Evolutionary conservation across 2,329 filamentous ascomycete genomes (phyloP).

Genomic region (Talaromyces verruculosus): DNA sequence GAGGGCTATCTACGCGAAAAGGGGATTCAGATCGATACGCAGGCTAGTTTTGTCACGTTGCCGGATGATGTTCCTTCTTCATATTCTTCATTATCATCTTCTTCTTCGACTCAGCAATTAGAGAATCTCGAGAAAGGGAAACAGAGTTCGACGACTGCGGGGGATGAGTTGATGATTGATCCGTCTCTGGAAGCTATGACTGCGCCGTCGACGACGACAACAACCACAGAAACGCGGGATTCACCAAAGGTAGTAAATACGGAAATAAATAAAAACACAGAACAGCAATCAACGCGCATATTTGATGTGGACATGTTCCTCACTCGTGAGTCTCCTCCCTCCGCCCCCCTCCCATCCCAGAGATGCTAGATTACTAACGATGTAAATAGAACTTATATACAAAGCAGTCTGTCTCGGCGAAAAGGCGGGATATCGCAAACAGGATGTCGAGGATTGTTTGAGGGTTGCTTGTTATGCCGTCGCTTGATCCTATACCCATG

Average conservation of each 20-base stretch:
- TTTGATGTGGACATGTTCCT: slow-evolving; percentile 20
- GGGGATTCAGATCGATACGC: slow-evolving; percentile 31
- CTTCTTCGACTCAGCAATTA: background rate
- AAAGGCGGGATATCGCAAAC: slow-evolving; percentile 22
- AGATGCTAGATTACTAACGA: background rate
- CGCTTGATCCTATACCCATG: background rate
- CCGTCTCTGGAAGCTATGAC: background rate
- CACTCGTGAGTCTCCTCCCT: slow-evolving; percentile 11
- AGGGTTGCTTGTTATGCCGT: slow-evolving; percentile 9
- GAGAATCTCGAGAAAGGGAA: background rate
- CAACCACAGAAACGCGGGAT: background rate
- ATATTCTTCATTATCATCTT: background rate
- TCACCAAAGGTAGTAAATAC: background rate
- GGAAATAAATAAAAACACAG: background rate
- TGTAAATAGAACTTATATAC: slow-evolving; percentile 10
- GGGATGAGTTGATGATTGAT: slow-evolving; percentile 2
- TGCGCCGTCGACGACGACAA: background rate
- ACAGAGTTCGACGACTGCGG: background rate
- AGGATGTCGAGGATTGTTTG: slow-evolving; percentile 20
- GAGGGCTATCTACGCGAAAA: slow-evolving; percentile 64
- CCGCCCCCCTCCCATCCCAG: too few species aligned
- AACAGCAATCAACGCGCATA: background rate
- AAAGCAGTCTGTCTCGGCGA: slow-evolving; percentile 21
- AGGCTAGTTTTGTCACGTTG: slow-evolving; percentile 27
- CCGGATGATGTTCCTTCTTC: background rate